phyloP scores from a whole-genome alignment of 257 asterid species.

The Nicotiana paniculata region DNA sequence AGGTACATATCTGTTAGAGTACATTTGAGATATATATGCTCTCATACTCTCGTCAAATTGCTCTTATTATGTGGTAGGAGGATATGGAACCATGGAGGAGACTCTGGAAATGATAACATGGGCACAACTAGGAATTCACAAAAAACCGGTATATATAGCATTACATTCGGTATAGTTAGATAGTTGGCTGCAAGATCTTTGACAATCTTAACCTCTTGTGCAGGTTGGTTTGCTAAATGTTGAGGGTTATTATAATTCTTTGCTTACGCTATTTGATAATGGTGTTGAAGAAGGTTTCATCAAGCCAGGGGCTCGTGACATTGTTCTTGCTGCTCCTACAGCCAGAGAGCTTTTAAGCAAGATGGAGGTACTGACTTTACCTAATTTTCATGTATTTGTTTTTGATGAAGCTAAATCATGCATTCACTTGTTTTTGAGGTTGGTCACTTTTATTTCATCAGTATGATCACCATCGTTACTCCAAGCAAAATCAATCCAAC shows the following conservation, averaged over 20 bases:
- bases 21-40: not conserved
- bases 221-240: conserved; percentile 96
- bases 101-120: conserved; percentile 94
- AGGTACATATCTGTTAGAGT: conserved; percentile 35
- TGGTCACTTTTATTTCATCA: not conserved
- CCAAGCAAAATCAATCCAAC: not conserved
- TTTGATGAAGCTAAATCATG: too few species aligned
- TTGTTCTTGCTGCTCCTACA: conserved; percentile 82
- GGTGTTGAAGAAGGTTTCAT: conserved; percentile 99
- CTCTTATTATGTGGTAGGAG: conserved; percentile 45
- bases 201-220: conserved; percentile 4
- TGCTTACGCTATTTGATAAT: conserved; percentile 81
- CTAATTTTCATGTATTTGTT: not conserved
- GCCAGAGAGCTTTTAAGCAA: conserved; percentile 66
- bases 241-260: conserved; percentile 85
- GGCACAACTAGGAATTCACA: conserved; percentile 97
- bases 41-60: not conserved
- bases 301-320: conserved; percentile 74
- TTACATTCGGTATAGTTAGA: not conserved
- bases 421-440: not conserved
- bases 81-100: conserved; percentile 99
- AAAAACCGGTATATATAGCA: conserved; percentile 52
- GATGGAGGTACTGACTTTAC: conserved; percentile 64
- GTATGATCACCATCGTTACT: not conserved
- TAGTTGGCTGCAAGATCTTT: not conserved